Percentiles rank a stretch among this genome's conserved stretches.
These are phyloP conservation scores for Starmerella apis DNA, from an alignment of 805 yeast genomes.

Conservation along the genomic window DNA sequence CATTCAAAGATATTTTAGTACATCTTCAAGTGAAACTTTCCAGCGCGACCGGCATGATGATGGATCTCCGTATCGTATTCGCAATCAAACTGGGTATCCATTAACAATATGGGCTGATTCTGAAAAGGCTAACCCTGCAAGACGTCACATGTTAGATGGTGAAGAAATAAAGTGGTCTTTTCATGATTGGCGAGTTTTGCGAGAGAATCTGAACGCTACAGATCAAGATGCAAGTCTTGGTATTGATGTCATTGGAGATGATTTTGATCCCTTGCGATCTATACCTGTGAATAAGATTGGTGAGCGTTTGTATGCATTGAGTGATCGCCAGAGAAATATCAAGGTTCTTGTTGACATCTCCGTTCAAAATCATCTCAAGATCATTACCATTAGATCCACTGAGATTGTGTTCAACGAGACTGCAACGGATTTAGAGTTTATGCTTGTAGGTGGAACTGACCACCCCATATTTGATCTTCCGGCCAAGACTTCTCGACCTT, in stretches of 20 bases:
- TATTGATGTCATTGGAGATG: constrained; percentile 43
- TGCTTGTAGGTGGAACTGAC: constrained; percentile 27
- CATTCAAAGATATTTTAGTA: constrained; percentile 40
- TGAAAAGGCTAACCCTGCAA: not conserved
- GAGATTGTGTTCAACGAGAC: constrained; percentile 58
- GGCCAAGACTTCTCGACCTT: constrained; percentile 50
- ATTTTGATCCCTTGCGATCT: constrained; percentile 43
- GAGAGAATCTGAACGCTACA: constrained; percentile 67
- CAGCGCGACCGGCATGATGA: constrained; percentile 48
- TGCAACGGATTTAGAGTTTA: constrained; percentile 42
- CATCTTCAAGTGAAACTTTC: constrained; percentile 24
- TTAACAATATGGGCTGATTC: constrained; percentile 72
- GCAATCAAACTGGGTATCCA: constrained; percentile 76
- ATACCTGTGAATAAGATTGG: constrained; percentile 75
- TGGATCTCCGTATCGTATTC: constrained; percentile 68
- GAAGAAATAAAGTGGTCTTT: constrained; percentile 72
- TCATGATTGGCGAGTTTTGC: constrained; percentile 81
- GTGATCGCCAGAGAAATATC: constrained; percentile 33
- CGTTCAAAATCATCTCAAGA: constrained; percentile 66
- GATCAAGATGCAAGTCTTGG: constrained; percentile 53
- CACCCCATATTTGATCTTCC: constrained; percentile 36
- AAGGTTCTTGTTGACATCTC: constrained; percentile 62
- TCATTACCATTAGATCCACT: constrained; percentile 68
- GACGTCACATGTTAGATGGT: constrained; percentile 35
- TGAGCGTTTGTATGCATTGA: constrained; percentile 57